Evolutionary conservation across 176 grass and related monocot species (phyloP).

Genomic region (Carex parvula): DNA sequence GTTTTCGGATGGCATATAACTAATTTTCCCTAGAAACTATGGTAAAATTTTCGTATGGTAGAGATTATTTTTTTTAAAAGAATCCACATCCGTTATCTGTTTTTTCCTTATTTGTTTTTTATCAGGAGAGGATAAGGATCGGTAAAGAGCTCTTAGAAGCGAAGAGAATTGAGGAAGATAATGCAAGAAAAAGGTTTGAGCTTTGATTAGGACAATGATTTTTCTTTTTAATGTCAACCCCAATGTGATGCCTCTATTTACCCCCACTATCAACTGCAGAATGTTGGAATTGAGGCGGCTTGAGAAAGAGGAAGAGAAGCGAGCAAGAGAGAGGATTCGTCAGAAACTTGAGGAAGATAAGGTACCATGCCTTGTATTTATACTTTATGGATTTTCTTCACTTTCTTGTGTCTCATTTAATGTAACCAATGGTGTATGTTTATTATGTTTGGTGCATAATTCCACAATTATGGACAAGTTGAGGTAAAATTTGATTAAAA

Average conservation of each 20-base stretch:
- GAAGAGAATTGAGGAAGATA: constrained; percentile 91
- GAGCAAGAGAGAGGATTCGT: constrained; percentile 91
- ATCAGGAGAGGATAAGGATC: constrained; percentile 78
- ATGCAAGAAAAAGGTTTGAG: constrained; percentile 85
- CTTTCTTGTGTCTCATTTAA: background rate
- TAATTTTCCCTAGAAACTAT: too few relatives aligned
- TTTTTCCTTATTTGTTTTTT: background rate
- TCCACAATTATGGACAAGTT: background rate
- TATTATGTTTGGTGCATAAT: background rate
- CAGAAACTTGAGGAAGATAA: constrained; percentile 98
- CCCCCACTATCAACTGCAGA: constrained; percentile 34
- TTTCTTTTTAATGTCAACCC: background rate
- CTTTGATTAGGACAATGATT: constrained; percentile 15
- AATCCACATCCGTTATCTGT: background rate
- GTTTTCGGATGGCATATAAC: too few relatives aligned
- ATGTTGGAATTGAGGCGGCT: constrained; percentile 76
- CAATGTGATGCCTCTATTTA: background rate
- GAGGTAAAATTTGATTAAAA: background rate
- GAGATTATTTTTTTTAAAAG: background rate
- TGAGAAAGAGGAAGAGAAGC: constrained; percentile 97
- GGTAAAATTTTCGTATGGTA: background rate
- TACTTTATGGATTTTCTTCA: constrained; percentile 15
- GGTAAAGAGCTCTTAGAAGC: constrained; percentile 98
- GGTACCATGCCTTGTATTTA: constrained; percentile 29
- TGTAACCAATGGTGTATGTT: background rate